Base-by-base conservation (phyloP, 192 early-diverging fungal species). In the Funneliformis mosseae region DNA sequence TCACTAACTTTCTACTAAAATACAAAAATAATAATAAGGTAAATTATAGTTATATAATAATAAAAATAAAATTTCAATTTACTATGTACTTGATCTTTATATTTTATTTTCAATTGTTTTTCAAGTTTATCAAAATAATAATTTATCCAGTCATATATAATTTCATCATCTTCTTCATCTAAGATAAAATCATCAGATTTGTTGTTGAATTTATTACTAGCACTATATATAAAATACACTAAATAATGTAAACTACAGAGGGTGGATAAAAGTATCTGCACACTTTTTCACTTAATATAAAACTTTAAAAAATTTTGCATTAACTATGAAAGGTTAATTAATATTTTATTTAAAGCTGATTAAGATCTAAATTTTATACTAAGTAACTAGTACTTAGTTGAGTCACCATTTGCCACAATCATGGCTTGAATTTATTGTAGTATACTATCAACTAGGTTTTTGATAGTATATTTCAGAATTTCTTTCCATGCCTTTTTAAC, bases 1-100 rank as follows among this genome's bases (percentile, higher is more conserved):
- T 28, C 59, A 27, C 48, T 25, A 75, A 75, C 74, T 59, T 75
- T 50, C 38, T 43, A 75, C 74, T 75, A 75, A 75, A 75, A 75
- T 27, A 55, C 27, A 18, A 59, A 75, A 75, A 75, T 75, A 18
- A 63, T 63, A 63, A 27, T 75, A n/a, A n/a, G n/a, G n/a, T n/a
- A n/a, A n/a, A n/a, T n/a, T 46, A 18, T 42, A 28, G 6, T 25
- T 75, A 59, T 27, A 45, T 46, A 42, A 75, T 25, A 75, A 75
- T 42, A 59, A 42, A 43, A 43, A 75, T 75, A 46, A 75, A 42
- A 75, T 46, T 43, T 75, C 18, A 9, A 63, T 63, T 63, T 63
- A 63, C 62, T 75, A 50, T 42, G 48, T 59, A 75, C 74, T 63
- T 21, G 62, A 63, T 5, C 62, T 63, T 63, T 63, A 27, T 2